Evolutionary conservation across 441 rosid genomes (phyloP).

Genomic region (Geranium incanum): DNA sequence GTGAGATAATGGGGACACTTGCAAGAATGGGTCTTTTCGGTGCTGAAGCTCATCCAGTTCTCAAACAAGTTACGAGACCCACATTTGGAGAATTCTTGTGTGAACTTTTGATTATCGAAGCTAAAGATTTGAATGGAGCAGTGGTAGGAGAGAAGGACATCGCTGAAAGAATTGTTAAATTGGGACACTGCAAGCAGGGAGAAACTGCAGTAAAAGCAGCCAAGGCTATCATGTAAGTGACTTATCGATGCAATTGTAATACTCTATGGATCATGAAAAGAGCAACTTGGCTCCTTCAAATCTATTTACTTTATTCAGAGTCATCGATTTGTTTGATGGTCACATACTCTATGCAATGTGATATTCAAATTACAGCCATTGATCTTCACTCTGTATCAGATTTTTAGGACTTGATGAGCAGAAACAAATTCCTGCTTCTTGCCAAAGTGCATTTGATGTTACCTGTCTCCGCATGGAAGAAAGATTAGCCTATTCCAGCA

Average conservation of each 20-base stretch:
- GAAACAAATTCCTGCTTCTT: constrained; percentile 54
- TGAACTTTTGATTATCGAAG: constrained; percentile 38
- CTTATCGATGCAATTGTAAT: not conserved
- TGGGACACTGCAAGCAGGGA: constrained; percentile 56
- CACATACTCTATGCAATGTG: not conserved
- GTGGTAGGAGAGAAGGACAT: constrained; percentile 48
- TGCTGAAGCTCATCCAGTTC: constrained; percentile 40
- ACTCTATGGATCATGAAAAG: not conserved
- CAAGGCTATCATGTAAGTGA: constrained; percentile 60
- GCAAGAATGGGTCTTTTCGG: constrained; percentile 60
- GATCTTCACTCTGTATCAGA: constrained; percentile 31
- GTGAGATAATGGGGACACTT: constrained; percentile 65
- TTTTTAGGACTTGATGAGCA: constrained; percentile 65
- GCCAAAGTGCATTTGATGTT: constrained; percentile 59
- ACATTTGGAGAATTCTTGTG: constrained; percentile 51
- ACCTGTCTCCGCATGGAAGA: constrained; percentile 77
- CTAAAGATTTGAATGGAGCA: constrained; percentile 26
- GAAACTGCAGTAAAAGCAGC: constrained; percentile 54
- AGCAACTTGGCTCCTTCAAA: too few relatives aligned
- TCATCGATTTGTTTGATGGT: not conserved
- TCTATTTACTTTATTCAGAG: not conserved
- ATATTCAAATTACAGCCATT: constrained; percentile 1
- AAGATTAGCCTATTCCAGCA: constrained; percentile 56
- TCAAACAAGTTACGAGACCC: constrained; percentile 32
- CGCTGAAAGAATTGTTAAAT: constrained; percentile 40